Conservation (phyloP, 2,329 filamentous ascomycete genomes). For the Dryadomyces quercivorus region DNA sequence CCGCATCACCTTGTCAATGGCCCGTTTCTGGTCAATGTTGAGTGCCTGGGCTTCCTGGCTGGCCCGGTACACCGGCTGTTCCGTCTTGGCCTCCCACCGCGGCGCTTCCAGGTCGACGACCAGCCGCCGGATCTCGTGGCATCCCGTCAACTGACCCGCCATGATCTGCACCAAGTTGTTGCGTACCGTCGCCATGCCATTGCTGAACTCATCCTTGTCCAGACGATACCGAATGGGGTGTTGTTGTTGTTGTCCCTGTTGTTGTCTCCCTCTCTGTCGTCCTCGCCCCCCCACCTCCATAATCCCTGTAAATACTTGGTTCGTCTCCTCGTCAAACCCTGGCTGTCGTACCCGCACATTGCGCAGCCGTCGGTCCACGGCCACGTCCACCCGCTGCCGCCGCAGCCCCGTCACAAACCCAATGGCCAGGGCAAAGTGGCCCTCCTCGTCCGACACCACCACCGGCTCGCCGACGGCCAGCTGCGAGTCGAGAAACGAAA, state of each 20-base stretch:
- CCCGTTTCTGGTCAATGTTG: conserved; percentile 76
- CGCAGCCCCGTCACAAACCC: conserved; percentile 75
- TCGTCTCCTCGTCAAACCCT: conserved; percentile 63
- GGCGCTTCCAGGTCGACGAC: conserved; percentile 69
- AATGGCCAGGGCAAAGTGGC: conserved; percentile 88
- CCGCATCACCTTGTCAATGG: conserved; percentile 91
- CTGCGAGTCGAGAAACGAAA: conserved; percentile 87
- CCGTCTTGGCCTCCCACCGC: conserved; percentile 46
- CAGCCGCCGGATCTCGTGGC: conserved; percentile 60
- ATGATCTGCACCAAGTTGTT: conserved; percentile 93
- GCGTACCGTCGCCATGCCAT: conserved; percentile 87
- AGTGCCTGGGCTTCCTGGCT: conserved; percentile 30
- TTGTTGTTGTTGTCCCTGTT: conserved; percentile 27
- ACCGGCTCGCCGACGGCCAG: conserved; percentile 79
- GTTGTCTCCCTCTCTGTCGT: conserved; percentile 23
- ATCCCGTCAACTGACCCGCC: conserved; percentile 61
- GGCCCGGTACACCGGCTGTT: conserved; percentile 29
- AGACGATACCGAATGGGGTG: conserved; percentile 63
- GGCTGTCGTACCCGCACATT: conserved; percentile 65
- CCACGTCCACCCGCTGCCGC: conserved; percentile 67
- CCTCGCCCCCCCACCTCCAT: conserved; percentile 54
- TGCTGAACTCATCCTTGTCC: conserved; percentile 97
- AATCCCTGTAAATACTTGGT: conserved; percentile 82
- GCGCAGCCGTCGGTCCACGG: conserved; percentile 81
- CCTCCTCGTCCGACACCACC: conserved; percentile 90